Evolutionary conservation across 2,329 filamentous ascomycete genomes (phyloP).

Genomic region (Beauveria sp.): DNA sequence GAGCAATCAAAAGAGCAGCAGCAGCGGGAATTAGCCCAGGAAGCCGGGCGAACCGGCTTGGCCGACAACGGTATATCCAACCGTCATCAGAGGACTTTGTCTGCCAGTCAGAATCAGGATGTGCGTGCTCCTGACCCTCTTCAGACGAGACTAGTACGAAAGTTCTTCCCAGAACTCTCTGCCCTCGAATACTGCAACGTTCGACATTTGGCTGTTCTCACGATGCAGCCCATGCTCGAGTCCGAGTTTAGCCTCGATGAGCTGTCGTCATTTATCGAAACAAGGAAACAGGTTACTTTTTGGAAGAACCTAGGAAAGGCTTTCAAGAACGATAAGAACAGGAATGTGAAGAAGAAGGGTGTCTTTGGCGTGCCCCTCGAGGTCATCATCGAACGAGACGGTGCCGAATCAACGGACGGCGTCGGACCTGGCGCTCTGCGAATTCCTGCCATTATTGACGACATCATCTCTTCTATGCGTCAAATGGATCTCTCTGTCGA

Average conservation of each 20-base stretch:
- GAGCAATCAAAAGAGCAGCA: constrained; percentile 90
- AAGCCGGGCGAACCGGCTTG: constrained; percentile 53
- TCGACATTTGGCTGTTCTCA: constrained; percentile 86
- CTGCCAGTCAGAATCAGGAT: constrained; percentile 43
- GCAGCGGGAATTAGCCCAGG: constrained; percentile 42
- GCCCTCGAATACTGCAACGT: constrained; percentile 97
- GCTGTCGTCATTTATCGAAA: constrained; percentile 84
- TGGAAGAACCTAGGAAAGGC: constrained; percentile 98
- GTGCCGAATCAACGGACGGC: constrained; percentile 94
- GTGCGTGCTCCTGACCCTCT: constrained; percentile 45
- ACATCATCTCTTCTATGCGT: constrained; percentile 87
- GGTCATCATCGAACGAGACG: constrained; percentile 82
- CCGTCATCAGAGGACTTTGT: constrained; percentile 59
- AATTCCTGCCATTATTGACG: constrained; percentile 91
- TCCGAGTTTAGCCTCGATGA: constrained; percentile 91
- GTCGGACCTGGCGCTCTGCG: constrained; percentile 86
- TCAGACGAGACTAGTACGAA: constrained; percentile 53
- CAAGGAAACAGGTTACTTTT: constrained; percentile 79
- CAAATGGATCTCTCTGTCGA: constrained; percentile 99
- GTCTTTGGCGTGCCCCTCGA: constrained; percentile 89
- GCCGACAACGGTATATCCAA: constrained; percentile 42
- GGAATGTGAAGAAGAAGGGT: constrained; percentile 80
- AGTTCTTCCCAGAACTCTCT: constrained; percentile 93
- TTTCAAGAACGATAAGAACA: constrained; percentile 78
- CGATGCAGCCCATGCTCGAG: constrained; percentile 88